Evolutionary conservation across 2,329 filamentous ascomycete genomes (phyloP).

Genomic region (Neopestalotiopsis rosae): DNA sequence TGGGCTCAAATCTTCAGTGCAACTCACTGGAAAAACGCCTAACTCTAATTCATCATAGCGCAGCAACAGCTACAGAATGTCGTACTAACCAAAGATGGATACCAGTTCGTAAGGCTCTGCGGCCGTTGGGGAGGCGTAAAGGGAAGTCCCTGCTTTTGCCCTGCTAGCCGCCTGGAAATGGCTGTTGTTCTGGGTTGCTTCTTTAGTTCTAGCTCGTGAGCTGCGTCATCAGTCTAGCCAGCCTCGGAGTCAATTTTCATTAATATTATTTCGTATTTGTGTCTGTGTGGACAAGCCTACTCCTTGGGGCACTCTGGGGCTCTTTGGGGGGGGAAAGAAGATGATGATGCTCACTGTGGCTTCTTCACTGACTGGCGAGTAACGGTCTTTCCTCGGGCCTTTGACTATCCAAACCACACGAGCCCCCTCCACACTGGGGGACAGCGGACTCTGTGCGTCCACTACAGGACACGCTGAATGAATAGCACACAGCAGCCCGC

Average conservation of each 20-base stretch:
- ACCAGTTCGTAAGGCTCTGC: constrained; percentile 16
- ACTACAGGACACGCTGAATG: background rate
- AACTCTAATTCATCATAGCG: background rate
- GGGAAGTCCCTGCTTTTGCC: constrained; percentile 2
- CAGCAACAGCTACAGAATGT: background rate
- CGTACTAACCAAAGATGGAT: constrained; percentile 4
- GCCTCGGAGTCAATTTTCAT: constrained; percentile 7
- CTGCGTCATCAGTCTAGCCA: constrained; percentile 17
- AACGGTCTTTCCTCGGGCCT: constrained; percentile 11
- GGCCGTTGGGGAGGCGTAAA: constrained; percentile 5
- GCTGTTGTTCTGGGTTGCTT: background rate
- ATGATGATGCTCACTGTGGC: background rate
- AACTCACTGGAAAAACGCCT: background rate
- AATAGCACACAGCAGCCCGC: background rate
- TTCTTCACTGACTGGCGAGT: background rate
- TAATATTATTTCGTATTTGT: background rate
- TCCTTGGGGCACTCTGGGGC: background rate
- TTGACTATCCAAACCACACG: constrained; percentile 14
- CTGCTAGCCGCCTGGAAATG: constrained; percentile 3
- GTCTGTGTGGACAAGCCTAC: background rate
- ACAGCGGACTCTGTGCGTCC: background rate
- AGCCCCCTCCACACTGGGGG: background rate
- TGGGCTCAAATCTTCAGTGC: background rate
- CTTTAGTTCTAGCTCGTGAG: background rate
- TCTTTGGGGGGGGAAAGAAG: background rate